Conservation (phyloP, 1,284 basidiomycete genomes). For the Cryptococcus sp. region DNA sequence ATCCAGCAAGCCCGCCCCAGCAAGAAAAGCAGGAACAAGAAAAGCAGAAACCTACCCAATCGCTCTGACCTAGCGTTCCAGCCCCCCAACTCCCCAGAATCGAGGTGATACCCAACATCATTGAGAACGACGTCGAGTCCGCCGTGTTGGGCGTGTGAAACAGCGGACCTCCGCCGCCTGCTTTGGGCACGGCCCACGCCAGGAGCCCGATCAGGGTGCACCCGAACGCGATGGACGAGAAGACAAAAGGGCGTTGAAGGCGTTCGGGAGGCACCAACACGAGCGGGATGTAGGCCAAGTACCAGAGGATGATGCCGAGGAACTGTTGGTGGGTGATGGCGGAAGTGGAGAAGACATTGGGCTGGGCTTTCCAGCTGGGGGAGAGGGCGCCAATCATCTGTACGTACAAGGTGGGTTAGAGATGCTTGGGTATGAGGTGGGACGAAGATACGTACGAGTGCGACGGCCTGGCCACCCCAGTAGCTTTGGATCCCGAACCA, state of each 20-base stretch:
- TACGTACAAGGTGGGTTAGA: neutral
- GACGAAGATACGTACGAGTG: slow-evolving; percentile 4
- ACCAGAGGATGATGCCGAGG: slow-evolving; percentile 30
- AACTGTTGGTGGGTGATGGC: slow-evolving; percentile 30
- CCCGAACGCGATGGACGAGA: slow-evolving; percentile 26
- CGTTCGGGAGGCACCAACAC: slow-evolving; percentile 33
- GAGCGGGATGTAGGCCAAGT: slow-evolving; percentile 31
- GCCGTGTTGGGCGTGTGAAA: slow-evolving; percentile 27
- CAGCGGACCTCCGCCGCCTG: slow-evolving; percentile 30
- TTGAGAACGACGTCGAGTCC: slow-evolving; percentile 20
- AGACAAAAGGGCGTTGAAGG: slow-evolving; percentile 32
- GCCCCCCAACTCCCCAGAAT: slow-evolving; percentile 29
- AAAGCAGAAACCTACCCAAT: slow-evolving; percentile 22
- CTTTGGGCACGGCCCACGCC: slow-evolving; percentile 26
- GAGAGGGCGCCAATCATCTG: slow-evolving; percentile 30
- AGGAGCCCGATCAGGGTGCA: slow-evolving; percentile 32
- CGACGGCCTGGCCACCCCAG: slow-evolving; percentile 37
- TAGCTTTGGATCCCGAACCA: slow-evolving; percentile 30
- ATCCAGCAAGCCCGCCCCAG: too few relatives aligned
- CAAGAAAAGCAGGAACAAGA: too few relatives aligned
- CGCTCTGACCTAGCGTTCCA: slow-evolving; percentile 33
- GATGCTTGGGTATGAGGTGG: neutral
- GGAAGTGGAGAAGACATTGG: slow-evolving; percentile 15
- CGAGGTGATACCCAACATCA: slow-evolving; percentile 35
- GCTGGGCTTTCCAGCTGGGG: slow-evolving; percentile 23